These are phyloP conservation scores for Serendipita vermifera DNA, from an alignment of 768 basidiomycete species.

Conservation along the genomic window DNA sequence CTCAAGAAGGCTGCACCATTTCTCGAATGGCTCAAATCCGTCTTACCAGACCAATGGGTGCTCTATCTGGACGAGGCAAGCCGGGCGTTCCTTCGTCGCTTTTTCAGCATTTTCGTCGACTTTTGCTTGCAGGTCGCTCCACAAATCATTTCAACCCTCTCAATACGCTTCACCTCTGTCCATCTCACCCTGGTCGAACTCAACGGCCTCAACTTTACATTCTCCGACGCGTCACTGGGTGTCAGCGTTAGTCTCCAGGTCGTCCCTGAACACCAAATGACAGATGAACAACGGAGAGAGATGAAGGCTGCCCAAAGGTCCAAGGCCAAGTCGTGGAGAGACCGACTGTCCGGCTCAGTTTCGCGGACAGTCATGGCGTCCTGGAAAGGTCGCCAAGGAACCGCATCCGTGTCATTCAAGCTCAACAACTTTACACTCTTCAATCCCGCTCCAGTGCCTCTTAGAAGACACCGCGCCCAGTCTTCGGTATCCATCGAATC, in stretches of 20 bases:
- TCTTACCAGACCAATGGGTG: background rate
- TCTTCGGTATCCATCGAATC: background rate
- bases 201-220: background rate
- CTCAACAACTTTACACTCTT: background rate
- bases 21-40: background rate
- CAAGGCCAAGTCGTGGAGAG: background rate
- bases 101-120: background rate
- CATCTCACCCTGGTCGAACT: background rate
- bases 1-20: background rate
- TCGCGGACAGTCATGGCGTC: background rate
- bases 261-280: constrained; percentile 7
- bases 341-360: background rate
- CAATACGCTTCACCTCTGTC: background rate
- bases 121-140: background rate
- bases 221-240: background rate
- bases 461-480: background rate
- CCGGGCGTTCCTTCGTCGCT: background rate
- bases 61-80: background rate
- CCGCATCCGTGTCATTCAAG: background rate
- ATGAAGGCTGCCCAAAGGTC: background rate
- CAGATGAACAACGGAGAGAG: background rate
- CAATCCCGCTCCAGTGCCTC: background rate
- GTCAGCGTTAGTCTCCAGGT: background rate
- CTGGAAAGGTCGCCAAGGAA: background rate
- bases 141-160: background rate